Base-by-base conservation (phyloP, 2,329 filamentous ascomycete species). In the Calonectria naviculata region DNA sequence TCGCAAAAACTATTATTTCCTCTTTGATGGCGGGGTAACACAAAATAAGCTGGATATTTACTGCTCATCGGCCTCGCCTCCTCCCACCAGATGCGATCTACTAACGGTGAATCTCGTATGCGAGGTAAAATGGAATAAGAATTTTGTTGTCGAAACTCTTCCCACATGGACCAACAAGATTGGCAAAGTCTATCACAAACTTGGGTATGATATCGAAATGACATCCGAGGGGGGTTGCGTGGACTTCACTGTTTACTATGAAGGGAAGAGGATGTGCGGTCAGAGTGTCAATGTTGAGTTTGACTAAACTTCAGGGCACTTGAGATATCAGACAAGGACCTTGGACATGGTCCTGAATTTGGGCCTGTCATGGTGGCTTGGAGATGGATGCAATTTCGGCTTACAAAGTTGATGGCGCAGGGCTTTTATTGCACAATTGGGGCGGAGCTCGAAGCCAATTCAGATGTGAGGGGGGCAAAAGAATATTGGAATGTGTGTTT, bases 241-340 rank as follows among this genome's bases (percentile, higher is more conserved):
- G 2, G 78, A 81, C 38, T 80, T 82, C 15, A 46, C 70, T 0
- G 15, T 80, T 2, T 67, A 71, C 2, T 62, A 74, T 0, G 1
- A 75, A 1, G 75, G 70, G 0, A 64, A 73, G 3, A 69, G 60
- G 0, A 68, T 81, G 0, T 78, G 71, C 0, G 67, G 63, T 0
- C 62, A 71, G 19, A 74, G 77, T 17, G 56, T 82, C 0, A 47
- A 71, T 0, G 73, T 81, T 1, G 31, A 75, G 0, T 81, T 79
- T 28, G 12, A 58, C 10, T 76, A 28, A 73, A 7, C 1, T 2
- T n/a, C n/a, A 2, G 17, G 36, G 24, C n/a, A 2, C 24, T 10
- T 10, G 5, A 12, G 17, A 3, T 5, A 4, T 19, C 26, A 13
- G 9, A 29, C n/a, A 61, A 15, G 7, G 13, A 2, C 49, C 7